Evolutionary conservation across 306 rosid genomes (phyloP).

Genomic region (Malus domestica): DNA sequence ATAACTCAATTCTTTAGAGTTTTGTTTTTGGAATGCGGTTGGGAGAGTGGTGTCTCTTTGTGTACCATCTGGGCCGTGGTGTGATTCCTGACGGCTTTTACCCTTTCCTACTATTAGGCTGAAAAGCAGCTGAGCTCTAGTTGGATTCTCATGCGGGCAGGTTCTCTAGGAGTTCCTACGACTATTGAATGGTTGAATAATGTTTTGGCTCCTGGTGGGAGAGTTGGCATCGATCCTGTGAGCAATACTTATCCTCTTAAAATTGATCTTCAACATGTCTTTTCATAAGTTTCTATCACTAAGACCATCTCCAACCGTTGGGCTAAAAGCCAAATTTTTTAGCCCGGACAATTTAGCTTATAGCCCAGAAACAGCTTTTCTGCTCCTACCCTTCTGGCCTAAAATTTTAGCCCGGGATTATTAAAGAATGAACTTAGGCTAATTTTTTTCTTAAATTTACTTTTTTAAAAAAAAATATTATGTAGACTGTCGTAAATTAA

Average conservation of each 20-base stretch:
- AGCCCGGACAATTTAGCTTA: too few species aligned
- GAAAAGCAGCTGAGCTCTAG: constrained; percentile 81
- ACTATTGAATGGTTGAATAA: constrained; percentile 85
- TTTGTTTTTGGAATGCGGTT: not conserved
- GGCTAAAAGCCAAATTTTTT: too few species aligned
- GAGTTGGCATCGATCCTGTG: constrained; percentile 97
- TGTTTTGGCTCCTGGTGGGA: constrained; percentile 73
- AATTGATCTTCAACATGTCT: not conserved
- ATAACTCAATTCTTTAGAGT: not conserved
- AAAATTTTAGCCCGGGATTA: too few species aligned
- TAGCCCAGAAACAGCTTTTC: too few species aligned
- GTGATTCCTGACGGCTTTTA: not conserved
- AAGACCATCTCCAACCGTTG: too few species aligned
- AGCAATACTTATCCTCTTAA: constrained; percentile 35
- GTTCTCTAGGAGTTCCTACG: constrained; percentile 76
- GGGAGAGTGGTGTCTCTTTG: not conserved
- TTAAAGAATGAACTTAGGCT: too few species aligned
- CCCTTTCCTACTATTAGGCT: constrained; percentile 40
- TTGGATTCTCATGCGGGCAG: constrained; percentile 97
- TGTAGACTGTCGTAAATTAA: too few species aligned
- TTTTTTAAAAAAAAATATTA: too few species aligned
- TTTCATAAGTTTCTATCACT: not conserved
- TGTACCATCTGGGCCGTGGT: not conserved
- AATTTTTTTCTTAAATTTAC: too few species aligned
- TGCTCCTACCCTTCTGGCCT: too few species aligned